Conservation (phyloP, 2,329 filamentous ascomycete genomes). For the Emmonsia crescens region DNA sequence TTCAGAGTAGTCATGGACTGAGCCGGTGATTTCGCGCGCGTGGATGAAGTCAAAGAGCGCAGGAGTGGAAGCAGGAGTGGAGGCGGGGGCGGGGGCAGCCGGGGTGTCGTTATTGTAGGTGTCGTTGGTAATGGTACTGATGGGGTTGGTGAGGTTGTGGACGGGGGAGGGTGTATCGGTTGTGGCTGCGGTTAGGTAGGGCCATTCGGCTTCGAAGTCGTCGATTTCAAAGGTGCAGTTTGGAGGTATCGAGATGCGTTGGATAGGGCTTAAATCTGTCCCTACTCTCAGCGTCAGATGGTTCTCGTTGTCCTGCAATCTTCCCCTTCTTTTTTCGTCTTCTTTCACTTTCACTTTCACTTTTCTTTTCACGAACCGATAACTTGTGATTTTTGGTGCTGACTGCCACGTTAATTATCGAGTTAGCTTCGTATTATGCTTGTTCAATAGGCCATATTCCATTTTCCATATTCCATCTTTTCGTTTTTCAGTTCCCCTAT, state of each 20-base stretch:
- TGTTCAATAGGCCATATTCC: background rate
- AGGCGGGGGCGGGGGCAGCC: background rate
- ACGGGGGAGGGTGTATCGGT: background rate
- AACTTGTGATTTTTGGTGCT: constrained; percentile 7
- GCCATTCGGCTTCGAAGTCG: constrained; percentile 20
- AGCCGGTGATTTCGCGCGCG: constrained; percentile 9
- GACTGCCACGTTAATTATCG: background rate
- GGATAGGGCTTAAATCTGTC: constrained; percentile 12
- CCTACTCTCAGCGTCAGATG: constrained; percentile 2
- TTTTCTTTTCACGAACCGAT: constrained; percentile 7
- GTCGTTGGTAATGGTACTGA: background rate
- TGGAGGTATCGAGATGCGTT: constrained; percentile 11
- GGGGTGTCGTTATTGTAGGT: background rate
- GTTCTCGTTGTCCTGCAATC: no score
- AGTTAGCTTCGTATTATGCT: background rate
- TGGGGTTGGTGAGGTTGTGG: background rate
- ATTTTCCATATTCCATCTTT: background rate
- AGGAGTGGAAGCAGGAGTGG: background rate
- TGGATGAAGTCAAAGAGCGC: constrained; percentile 10
- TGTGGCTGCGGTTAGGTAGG: constrained; percentile 7
- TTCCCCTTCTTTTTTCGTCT: background rate
- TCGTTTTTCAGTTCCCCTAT: background rate
- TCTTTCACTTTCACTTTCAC: background rate
- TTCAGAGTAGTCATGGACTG: constrained; percentile 20
- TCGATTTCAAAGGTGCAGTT: constrained; percentile 22